Percentiles rank a stretch among this genome's conserved stretches.
Evolutionary conservation across 2,329 filamentous ascomycete genomes (phyloP).

Genomic region (Nigrospora osmanthi): DNA sequence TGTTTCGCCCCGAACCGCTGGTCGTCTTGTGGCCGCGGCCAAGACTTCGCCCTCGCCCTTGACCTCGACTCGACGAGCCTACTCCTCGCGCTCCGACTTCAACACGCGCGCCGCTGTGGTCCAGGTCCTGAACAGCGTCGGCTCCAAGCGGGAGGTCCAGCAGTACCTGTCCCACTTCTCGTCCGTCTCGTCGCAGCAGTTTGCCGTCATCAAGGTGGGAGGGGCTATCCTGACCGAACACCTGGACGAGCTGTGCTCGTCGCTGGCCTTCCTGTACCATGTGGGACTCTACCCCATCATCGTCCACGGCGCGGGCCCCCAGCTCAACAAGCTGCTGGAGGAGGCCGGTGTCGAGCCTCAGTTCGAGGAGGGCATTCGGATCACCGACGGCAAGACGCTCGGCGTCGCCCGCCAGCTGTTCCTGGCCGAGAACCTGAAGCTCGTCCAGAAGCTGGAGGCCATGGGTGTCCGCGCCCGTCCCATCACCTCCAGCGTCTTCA

Average conservation of each 20-base stretch:
- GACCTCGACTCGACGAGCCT: constrained; percentile 17
- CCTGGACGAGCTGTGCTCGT: constrained; percentile 82
- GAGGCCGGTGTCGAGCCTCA: constrained; percentile 88
- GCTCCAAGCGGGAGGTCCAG: constrained; percentile 91
- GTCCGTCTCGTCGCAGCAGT: constrained; percentile 92
- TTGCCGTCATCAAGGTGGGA: constrained; percentile 96
- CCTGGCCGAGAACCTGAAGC: constrained; percentile 87
- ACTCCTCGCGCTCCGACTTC: constrained; percentile 29
- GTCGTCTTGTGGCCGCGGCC: constrained; percentile 9
- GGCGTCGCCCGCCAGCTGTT: constrained; percentile 88
- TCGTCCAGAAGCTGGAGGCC: constrained; percentile 82
- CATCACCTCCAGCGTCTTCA: constrained; percentile 83
- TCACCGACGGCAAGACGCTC: constrained; percentile 93
- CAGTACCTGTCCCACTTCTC: constrained; percentile 97
- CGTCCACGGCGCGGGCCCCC: constrained; percentile 89
- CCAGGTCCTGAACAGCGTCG: constrained; percentile 89
- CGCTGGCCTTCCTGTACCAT: constrained; percentile 85
- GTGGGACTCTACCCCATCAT: constrained; percentile 93
- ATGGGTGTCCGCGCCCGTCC: constrained; percentile 85
- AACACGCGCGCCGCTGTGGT: constrained; percentile 75
- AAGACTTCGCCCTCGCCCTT: constrained; percentile 5
- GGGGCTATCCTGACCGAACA: constrained; percentile 94
- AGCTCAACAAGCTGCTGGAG: constrained; percentile 87
- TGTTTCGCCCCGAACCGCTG: constrained; percentile 12
- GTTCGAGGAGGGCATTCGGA: constrained; percentile 92